Evolutionary conservation across 257 asterid genomes (phyloP).

Genomic region (Solanum microdontum): DNA sequence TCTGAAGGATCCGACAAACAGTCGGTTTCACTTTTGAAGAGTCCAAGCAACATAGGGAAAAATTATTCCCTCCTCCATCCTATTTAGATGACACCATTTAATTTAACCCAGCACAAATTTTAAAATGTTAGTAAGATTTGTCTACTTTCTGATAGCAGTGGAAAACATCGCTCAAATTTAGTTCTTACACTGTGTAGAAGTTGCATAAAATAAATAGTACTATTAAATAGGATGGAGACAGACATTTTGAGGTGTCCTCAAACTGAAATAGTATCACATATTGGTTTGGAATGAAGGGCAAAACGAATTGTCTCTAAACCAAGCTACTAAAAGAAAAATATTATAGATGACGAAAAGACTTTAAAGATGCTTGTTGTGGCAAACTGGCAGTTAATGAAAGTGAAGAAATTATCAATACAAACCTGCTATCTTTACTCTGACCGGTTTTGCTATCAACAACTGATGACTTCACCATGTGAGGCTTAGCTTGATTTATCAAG

Average conservation of each 20-base stretch:
- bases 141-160: neutral
- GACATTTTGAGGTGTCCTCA: neutral
- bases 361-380: neutral
- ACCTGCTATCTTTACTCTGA: constrained; percentile 71
- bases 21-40: neutral
- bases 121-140: neutral
- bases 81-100: neutral
- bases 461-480: constrained; percentile 58
- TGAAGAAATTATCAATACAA: constrained; percentile 6
- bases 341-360: neutral
- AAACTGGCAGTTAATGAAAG: neutral
- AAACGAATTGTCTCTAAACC: neutral
- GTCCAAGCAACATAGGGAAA: neutral
- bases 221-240: neutral
- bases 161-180: neutral
- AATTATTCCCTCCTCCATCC: neutral
- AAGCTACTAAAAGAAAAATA: neutral
- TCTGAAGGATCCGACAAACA: neutral
- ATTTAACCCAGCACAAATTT: neutral
- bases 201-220: neutral
- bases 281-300: neutral
- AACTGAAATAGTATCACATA: neutral
- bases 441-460: constrained; percentile 76
- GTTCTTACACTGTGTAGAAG: neutral
- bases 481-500: constrained; percentile 57